A percentile compares a stretch with the other conserved stretches of the same genome.
Evolutionary conservation across 306 rosid genomes (phyloP).

Genomic region (Cucurbita ficifolia): DNA sequence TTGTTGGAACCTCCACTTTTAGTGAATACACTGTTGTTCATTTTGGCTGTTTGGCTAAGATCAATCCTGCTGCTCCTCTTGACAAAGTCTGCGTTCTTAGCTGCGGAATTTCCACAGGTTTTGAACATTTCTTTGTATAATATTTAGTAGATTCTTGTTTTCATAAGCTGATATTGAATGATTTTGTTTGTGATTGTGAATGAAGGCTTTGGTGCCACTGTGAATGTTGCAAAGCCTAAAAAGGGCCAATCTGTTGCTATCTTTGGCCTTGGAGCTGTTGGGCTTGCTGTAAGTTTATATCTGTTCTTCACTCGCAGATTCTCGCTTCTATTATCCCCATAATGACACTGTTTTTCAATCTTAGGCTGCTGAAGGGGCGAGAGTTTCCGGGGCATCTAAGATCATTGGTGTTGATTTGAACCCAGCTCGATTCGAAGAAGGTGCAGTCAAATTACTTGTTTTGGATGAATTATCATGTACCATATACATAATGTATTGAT

Average conservation of each 20-base stretch:
- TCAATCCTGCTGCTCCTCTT: constrained; percentile 78
- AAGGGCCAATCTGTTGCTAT: constrained; percentile 70
- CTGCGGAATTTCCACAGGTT: constrained; percentile 86
- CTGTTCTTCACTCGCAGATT: too few species aligned
- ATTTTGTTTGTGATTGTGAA: not conserved
- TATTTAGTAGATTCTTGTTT: not conserved
- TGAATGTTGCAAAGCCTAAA: constrained; percentile 80
- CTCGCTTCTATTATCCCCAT: too few species aligned
- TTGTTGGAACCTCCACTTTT: constrained; percentile 81
- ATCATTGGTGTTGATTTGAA: constrained; percentile 81
- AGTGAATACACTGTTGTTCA: constrained; percentile 76
- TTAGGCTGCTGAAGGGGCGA: constrained; percentile 89
- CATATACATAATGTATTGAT: not conserved
- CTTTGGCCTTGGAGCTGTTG: constrained; percentile 88
- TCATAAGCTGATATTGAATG: not conserved
- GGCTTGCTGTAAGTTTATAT: constrained; percentile 56
- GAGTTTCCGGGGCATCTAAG: constrained; percentile 60
- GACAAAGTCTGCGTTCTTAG: constrained; percentile 89
- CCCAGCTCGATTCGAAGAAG: constrained; percentile 54
- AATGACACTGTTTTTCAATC: not conserved
- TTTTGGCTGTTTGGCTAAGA: constrained; percentile 66
- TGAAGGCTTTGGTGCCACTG: constrained; percentile 71
- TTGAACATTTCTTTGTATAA: not conserved
- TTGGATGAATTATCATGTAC: not conserved
- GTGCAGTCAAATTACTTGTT: constrained; percentile 14